A percentile compares a stretch with the other conserved stretches of the same genome.
Evolutionary conservation across 2,329 filamentous ascomycete species (phyloP).

Genomic region (Tolypocladium paradoxum): DNA sequence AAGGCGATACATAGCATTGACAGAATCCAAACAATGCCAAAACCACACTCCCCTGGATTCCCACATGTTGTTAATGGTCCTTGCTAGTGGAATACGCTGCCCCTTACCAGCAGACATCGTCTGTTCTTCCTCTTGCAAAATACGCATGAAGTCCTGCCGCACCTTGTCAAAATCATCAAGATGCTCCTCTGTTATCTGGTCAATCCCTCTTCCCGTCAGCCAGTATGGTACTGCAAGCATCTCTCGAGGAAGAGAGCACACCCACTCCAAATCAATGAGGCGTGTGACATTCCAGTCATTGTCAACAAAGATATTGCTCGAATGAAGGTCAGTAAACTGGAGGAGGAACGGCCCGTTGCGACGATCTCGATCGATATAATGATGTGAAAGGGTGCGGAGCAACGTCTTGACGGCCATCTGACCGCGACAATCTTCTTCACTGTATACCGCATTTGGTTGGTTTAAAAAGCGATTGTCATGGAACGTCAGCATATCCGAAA

Average conservation of each 20-base stretch:
- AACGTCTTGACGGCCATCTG: constrained; percentile 16
- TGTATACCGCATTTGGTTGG: constrained; percentile 13
- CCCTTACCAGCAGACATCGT: too few species aligned
- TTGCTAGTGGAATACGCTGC: too few species aligned
- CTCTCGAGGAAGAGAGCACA: constrained; percentile 14
- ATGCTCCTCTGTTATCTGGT: constrained; percentile 2
- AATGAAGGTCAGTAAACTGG: constrained; percentile 19
- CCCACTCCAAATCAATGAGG: constrained; percentile 23
- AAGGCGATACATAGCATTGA: too few species aligned
- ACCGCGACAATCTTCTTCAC: constrained; percentile 14
- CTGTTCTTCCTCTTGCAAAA: too few species aligned
- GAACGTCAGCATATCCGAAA: constrained; percentile 12
- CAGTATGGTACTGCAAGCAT: constrained; percentile 10
- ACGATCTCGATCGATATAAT: constrained; percentile 10
- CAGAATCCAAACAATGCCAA: too few species aligned
- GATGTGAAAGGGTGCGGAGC: constrained; percentile 12
- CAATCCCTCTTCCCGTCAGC: constrained; percentile 8
- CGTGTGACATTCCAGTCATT: constrained; percentile 21
- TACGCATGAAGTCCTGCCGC: too few species aligned
- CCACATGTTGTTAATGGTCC: too few species aligned
- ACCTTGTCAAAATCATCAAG: too few species aligned
- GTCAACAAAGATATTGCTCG: constrained; percentile 24
- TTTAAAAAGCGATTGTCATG: constrained; percentile 13
- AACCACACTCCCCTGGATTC: too few species aligned
- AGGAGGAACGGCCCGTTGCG: constrained; percentile 16